Evolutionary conservation across 164 flowering plant species (phyloP).

Genomic region (Vitis amurensis): DNA sequence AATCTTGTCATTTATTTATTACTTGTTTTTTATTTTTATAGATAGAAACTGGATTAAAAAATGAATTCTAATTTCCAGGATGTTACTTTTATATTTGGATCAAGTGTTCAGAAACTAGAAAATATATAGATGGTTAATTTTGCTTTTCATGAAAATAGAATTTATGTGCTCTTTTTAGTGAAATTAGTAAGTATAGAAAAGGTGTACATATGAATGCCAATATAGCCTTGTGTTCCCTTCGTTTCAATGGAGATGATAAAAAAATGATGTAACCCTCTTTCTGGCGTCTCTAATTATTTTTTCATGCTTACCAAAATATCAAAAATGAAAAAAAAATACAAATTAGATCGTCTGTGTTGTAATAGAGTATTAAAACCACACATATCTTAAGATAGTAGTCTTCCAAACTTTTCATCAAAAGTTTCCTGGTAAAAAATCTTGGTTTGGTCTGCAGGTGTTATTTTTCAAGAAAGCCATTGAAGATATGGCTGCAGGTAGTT

Average conservation of each 20-base stretch:
- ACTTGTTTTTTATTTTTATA: not conserved
- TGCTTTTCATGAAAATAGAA: too few relatives aligned
- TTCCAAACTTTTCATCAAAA: not conserved
- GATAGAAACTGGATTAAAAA: too few relatives aligned
- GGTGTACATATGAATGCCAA: not conserved
- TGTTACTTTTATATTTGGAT: not conserved
- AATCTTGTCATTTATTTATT: too few relatives aligned
- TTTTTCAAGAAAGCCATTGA: constrained; percentile 64
- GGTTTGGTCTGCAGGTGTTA: constrained; percentile 32
- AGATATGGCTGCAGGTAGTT: constrained; percentile 78
- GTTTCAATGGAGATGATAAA: not conserved
- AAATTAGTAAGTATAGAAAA: not conserved
- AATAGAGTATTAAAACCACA: too few relatives aligned
- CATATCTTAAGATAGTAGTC: too few relatives aligned
- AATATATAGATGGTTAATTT: too few relatives aligned
- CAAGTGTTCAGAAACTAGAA: too few relatives aligned
- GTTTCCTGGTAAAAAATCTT: not conserved
- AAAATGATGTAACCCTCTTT: too few relatives aligned
- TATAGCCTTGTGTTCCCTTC: not conserved
- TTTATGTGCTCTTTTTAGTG: not conserved
- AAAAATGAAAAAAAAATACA: too few relatives aligned
- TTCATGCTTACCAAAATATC: too few relatives aligned
- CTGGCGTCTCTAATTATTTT: too few relatives aligned
- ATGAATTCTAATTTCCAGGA: not conserved
- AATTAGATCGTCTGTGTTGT: too few relatives aligned